Base-by-base conservation (phyloP, 306 rosid genomes). In the Erythrophleum fordii region DNA sequence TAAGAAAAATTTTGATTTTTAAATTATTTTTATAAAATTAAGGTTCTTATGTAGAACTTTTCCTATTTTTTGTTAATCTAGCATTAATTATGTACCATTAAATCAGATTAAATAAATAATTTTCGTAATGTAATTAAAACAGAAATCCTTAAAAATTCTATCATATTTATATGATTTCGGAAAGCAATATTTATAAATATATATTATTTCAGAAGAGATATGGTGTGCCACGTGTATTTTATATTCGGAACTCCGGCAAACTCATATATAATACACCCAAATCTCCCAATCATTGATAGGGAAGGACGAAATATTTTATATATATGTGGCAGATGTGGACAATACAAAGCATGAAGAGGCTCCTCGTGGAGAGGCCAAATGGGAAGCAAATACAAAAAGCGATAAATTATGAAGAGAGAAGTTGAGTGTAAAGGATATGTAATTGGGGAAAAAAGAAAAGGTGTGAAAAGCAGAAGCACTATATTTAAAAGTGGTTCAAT, bases 381-480 rank as follows among this genome's bases (percentile, higher is more conserved):
- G 48, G 48, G 49, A 66, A 11, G 16, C 49, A 10, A 39, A 66
- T 5, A 5, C 34, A 67, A 41, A 67, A 67, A 2, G 72, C 51
- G 39, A 67, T n/a, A 45, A 44, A 69, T 12, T 6, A 44, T 69
- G 74, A 44, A 69, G 13, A 25, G 69, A 69, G 73, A 28, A 44
- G 53, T 69, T 22, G 35, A 69, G 14, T 39, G 73, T 41, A n/a
- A 25, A 62, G 26, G 14, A n/a, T 0, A 41, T 76, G 61, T 16
- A 17, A 76, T 35, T 44, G 58, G 31, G 35, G 28, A 35, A 37
- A 42, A 7, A 20, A 22, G 23, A 58, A 3, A 76, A 64, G 51
- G 48, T 7, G 23, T 23, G 16, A 23, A 77, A 77, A 64, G 23
- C 29, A 65, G 60, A 45, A 37, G 75, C 75, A 70, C 35, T 70